A percentile compares a stretch with the other conserved stretches of the same genome.
Evolutionary conservation across 192 early-diverging fungal species (phyloP).

Genomic region (Umbelopsis ramanniana): DNA sequence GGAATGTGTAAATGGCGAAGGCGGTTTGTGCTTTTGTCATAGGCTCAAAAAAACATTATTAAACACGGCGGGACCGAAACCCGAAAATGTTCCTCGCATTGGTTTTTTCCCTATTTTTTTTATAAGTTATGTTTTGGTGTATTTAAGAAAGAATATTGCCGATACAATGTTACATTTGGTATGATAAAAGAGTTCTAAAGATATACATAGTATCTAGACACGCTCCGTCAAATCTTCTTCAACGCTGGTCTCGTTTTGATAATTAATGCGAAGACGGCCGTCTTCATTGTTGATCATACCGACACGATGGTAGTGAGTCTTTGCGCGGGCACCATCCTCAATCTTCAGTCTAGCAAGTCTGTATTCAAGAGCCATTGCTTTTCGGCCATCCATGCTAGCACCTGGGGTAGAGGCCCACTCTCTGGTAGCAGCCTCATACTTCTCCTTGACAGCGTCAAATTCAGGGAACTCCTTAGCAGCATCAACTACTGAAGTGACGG

Average conservation of each 20-base stretch:
- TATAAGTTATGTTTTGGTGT: no score
- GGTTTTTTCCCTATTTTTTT: no score
- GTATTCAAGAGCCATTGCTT: conserved; percentile 24
- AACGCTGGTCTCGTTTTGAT: conserved; percentile 11
- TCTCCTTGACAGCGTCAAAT: neutral
- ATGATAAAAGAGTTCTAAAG: conserved; percentile 3
- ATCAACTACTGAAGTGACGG: neutral
- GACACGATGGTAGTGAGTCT: conserved; percentile 26
- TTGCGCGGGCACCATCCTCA: conserved; percentile 25
- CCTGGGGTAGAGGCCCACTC: conserved; percentile 12
- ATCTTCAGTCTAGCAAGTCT: conserved; percentile 26
- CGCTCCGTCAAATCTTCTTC: conserved; percentile 15
- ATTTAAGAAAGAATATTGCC: neutral
- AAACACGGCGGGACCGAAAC: no score
- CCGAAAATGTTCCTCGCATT: no score
- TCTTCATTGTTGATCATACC: conserved; percentile 14
- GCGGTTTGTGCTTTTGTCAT: no score
- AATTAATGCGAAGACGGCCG: neutral
- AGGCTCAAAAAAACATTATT: no score
- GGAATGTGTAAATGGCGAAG: neutral
- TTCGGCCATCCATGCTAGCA: conserved; percentile 9
- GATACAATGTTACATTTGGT: neutral
- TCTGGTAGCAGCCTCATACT: conserved; percentile 8
- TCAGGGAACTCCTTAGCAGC: conserved; percentile 13
- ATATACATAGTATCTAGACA: conserved; percentile 3